These are phyloP conservation scores for Stipa capillata DNA, from an alignment of 176 grass and related monocot genomes.

Conservation along the genomic window DNA sequence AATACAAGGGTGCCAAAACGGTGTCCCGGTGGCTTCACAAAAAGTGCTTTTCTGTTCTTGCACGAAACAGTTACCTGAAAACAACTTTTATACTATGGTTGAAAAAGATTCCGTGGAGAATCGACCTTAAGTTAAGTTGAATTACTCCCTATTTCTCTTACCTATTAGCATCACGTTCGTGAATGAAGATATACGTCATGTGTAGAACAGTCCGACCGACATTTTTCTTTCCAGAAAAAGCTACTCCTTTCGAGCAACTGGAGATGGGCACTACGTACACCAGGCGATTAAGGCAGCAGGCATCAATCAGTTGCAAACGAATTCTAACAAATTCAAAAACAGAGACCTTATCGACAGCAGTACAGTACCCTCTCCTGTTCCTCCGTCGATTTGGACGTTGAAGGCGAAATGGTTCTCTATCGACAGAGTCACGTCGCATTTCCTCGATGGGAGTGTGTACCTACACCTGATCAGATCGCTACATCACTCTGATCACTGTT, in stretches of 20 bases:
- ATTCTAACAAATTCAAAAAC: neutral
- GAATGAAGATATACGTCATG: too few relatives aligned
- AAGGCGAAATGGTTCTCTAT: neutral
- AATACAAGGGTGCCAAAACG: too few relatives aligned
- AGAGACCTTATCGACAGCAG: neutral
- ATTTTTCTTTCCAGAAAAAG: neutral
- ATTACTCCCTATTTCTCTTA: neutral
- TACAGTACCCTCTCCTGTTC: neutral
- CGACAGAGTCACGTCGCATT: too few relatives aligned
- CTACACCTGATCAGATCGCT: too few relatives aligned
- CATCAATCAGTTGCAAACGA: neutral
- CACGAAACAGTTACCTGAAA: too few relatives aligned
- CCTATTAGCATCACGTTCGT: neutral
- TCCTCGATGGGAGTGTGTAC: too few relatives aligned
- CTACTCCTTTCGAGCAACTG: neutral
- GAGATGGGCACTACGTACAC: neutral
- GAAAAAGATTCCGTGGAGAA: too few relatives aligned
- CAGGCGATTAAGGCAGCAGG: neutral
- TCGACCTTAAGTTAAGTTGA: too few relatives aligned
- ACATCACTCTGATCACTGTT: too few relatives aligned
- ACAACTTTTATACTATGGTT: too few relatives aligned
- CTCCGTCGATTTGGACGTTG: neutral
- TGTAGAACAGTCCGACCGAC: neutral
- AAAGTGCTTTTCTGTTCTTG: too few relatives aligned
- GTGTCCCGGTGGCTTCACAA: too few relatives aligned